phyloP scores from a whole-genome alignment of 495 filamentous ascomycete genomes.

The Arthonia radiata region DNA sequence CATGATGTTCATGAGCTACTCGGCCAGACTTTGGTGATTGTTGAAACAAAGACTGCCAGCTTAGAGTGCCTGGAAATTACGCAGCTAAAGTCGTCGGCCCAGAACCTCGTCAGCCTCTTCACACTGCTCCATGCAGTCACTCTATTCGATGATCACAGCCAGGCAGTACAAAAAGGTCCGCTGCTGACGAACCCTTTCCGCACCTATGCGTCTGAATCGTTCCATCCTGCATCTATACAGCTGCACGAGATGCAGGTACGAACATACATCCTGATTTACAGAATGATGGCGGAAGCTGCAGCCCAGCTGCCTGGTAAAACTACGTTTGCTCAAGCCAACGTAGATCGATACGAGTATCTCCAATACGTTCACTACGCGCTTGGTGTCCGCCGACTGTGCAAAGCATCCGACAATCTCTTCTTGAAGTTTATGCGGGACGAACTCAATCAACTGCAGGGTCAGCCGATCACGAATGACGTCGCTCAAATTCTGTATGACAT shows the following conservation, averaged over 20 bases:
- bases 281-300: conserved; percentile 48
- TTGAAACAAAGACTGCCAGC: conserved; percentile 30
- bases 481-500: conserved; percentile 76
- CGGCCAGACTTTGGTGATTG: conserved; percentile 32
- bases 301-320: too few species aligned
- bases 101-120: conserved; percentile 35
- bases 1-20: conserved; percentile 54
- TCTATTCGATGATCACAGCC: conserved; percentile 35
- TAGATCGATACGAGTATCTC: conserved; percentile 48
- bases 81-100: conserved; percentile 44
- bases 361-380: conserved; percentile 58
- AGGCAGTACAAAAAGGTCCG: conserved; percentile 10
- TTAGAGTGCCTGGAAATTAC: conserved; percentile 68
- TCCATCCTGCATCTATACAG: conserved; percentile 23
- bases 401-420: conserved; percentile 60
- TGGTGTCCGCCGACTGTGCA: conserved; percentile 71
- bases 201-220: conserved; percentile 24
- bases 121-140: conserved; percentile 54
- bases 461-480: conserved; percentile 53
- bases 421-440: conserved; percentile 75
- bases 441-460: conserved; percentile 30
- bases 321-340: too few species aligned
- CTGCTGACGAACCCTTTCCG: conserved; percentile 7
- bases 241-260: conserved; percentile 76
- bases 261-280: conserved; percentile 59